phyloP scores from a whole-genome alignment of 345 rosid genomes.

The Euphorbia lathyris region DNA sequence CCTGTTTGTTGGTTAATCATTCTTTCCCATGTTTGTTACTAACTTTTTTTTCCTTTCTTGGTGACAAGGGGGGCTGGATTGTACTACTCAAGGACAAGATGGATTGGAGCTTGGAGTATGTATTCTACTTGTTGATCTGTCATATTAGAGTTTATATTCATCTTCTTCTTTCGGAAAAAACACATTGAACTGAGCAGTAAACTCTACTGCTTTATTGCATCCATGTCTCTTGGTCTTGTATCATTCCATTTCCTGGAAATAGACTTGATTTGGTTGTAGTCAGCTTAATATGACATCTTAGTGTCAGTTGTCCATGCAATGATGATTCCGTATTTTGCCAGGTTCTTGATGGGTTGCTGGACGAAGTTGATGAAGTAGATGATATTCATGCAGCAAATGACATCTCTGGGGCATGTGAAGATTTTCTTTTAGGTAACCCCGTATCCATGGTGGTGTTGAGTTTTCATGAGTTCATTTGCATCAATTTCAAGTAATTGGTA shows the following conservation, averaged over 20 bases:
- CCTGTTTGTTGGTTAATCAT: slow-evolving; percentile 8
- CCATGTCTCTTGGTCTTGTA: background rate
- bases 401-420: slow-evolving; percentile 46
- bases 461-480: background rate
- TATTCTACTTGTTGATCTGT: slow-evolving; percentile 21
- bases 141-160: slow-evolving; percentile 4
- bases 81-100: slow-evolving; percentile 39
- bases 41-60: slow-evolving; percentile 6
- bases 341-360: slow-evolving; percentile 78
- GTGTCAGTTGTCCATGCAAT: slow-evolving; percentile 13
- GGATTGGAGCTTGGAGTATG: slow-evolving; percentile 69
- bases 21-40: slow-evolving; percentile 2
- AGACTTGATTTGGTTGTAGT: slow-evolving; percentile 3
- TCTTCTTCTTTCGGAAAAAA: background rate
- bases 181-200: background rate
- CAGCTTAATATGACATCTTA: background rate
- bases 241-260: slow-evolving; percentile 1
- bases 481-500: background rate
- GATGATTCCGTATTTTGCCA: slow-evolving; percentile 29
- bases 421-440: slow-evolving; percentile 47
- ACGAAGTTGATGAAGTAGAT: slow-evolving; percentile 64
- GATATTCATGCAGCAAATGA: slow-evolving; percentile 55
- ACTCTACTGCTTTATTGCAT: background rate
- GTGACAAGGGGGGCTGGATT: slow-evolving; percentile 53
- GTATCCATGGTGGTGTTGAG: slow-evolving; percentile 1